Evolutionary conservation across 2,329 filamentous ascomycete genomes (phyloP).

Genomic region (Ceratocystis destructans): DNA sequence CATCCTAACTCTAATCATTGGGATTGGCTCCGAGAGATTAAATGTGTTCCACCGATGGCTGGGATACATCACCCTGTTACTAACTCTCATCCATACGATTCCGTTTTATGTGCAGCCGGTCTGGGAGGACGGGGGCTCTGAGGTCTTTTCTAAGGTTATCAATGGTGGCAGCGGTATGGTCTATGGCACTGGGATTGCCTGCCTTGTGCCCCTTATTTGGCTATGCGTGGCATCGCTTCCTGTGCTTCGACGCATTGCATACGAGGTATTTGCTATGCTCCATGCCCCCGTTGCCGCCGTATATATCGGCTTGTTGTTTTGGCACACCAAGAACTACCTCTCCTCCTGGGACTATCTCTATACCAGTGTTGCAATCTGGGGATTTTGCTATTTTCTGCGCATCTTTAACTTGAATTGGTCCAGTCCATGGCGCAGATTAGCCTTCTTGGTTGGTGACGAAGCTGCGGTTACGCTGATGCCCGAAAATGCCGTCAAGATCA

Average conservation of each 20-base stretch:
- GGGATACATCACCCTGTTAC: slow-evolving; percentile 69
- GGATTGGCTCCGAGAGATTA: slow-evolving; percentile 79
- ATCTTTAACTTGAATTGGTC: slow-evolving; percentile 84
- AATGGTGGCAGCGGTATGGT: slow-evolving; percentile 50
- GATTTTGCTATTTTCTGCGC: slow-evolving; percentile 56
- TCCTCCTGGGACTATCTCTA: slow-evolving; percentile 83
- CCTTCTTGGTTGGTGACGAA: slow-evolving; percentile 82
- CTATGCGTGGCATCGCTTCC: slow-evolving; percentile 77
- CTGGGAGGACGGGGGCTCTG: slow-evolving; percentile 63
- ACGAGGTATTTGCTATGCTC: slow-evolving; percentile 71
- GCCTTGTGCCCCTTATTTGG: slow-evolving; percentile 66
- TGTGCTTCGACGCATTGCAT: slow-evolving; percentile 59
- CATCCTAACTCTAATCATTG: slow-evolving; percentile 66
- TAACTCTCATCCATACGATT: slow-evolving; percentile 70
- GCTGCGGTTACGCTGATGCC: slow-evolving; percentile 78
- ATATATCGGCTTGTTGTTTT: slow-evolving; percentile 78
- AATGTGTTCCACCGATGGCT: slow-evolving; percentile 92
- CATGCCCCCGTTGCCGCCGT: slow-evolving; percentile 71
- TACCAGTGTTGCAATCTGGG: slow-evolving; percentile 66
- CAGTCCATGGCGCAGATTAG: slow-evolving; percentile 55
- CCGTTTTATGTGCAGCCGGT: slow-evolving; percentile 85
- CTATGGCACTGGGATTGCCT: slow-evolving; percentile 76
- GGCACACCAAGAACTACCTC: slow-evolving; percentile 89
- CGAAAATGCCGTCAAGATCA: slow-evolving; percentile 91
- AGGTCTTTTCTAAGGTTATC: slow-evolving; percentile 58